Percentiles rank a stretch among this genome's conserved stretches.
These are phyloP conservation scores for Fraxinus excelsior DNA, from an alignment of 257 asterid genomes.

Conservation along the genomic window DNA sequence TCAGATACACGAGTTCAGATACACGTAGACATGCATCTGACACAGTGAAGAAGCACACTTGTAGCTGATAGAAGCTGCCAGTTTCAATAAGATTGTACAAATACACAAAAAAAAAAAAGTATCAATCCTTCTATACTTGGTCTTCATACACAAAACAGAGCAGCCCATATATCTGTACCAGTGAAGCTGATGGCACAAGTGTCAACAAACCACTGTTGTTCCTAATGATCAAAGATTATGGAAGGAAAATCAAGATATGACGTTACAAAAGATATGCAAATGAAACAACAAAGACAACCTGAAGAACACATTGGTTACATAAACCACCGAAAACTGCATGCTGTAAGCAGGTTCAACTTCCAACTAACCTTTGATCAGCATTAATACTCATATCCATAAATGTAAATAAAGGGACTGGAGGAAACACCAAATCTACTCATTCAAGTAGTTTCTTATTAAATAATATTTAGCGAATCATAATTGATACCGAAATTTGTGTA, in stretches of 20 bases:
- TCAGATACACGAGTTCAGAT: neutral
- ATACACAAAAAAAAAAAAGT: too few species aligned
- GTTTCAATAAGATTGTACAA: neutral
- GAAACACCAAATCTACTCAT: too few species aligned
- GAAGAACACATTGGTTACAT: conserved; percentile 25
- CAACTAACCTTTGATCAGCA: conserved; percentile 32
- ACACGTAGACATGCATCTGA: neutral
- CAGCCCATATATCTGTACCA: neutral
- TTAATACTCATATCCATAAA: too few species aligned
- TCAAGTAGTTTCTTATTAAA: too few species aligned
- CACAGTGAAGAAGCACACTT: neutral
- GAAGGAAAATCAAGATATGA: conserved; percentile 10
- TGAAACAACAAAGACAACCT: conserved; percentile 20
- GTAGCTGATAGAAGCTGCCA: neutral
- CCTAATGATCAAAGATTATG: conserved; percentile 4
- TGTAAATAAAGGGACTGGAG: too few species aligned
- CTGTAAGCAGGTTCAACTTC: conserved; percentile 38
- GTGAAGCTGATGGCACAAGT: conserved; percentile 1
- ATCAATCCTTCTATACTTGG: neutral
- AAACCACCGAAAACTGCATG: conserved; percentile 31
- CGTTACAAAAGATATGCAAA: conserved; percentile 9
- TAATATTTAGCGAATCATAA: too few species aligned
- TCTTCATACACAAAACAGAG: conserved; percentile 6
- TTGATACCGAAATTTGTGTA: too few species aligned
- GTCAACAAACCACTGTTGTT: conserved; percentile 8